Conservation (phyloP, 352 stramenopile genomes). For the Pythium rishiriense region DNA sequence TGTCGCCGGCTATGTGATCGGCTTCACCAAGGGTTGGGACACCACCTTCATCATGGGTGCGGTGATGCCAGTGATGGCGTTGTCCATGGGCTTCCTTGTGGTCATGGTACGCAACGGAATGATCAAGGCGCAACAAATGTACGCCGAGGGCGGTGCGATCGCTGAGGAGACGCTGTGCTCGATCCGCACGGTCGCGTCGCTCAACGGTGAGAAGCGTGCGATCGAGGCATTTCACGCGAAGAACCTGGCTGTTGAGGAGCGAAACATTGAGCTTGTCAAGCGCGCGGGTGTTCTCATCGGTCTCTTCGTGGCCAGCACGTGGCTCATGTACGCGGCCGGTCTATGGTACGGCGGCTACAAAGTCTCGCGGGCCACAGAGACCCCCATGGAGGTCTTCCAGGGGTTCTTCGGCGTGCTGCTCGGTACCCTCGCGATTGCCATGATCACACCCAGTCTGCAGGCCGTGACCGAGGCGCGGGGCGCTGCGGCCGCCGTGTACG, state of each 20-base stretch:
- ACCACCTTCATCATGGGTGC: slow-evolving; percentile 33
- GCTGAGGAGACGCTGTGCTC: slow-evolving; percentile 21
- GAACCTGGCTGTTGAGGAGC: slow-evolving; percentile 26
- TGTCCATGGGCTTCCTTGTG: slow-evolving; percentile 32
- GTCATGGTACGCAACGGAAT: slow-evolving; percentile 21
- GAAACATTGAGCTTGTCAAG: slow-evolving; percentile 42
- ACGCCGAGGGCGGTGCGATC: slow-evolving; percentile 21
- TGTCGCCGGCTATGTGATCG: slow-evolving; percentile 32
- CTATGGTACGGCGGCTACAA: slow-evolving; percentile 60
- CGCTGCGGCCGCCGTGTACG: slow-evolving; percentile 39
- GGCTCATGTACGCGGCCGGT: slow-evolving; percentile 48
- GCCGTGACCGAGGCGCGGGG: slow-evolving; percentile 40
- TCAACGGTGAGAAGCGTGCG: slow-evolving; percentile 29
- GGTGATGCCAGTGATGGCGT: slow-evolving; percentile 32
- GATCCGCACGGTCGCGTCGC: slow-evolving; percentile 35
- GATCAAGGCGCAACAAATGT: slow-evolving; percentile 28
- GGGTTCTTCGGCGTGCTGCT: slow-evolving; percentile 51
- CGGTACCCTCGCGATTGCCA: slow-evolving; percentile 36
- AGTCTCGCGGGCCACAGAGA: slow-evolving; percentile 32
- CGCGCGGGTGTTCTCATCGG: slow-evolving; percentile 32
- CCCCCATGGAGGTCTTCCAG: slow-evolving; percentile 42
- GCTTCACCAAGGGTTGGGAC: slow-evolving; percentile 34
- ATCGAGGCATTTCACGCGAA: slow-evolving; percentile 30
- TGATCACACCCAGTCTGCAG: slow-evolving; percentile 51
- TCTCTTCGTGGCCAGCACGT: slow-evolving; percentile 45